Conservation (phyloP, 768 basidiomycete genomes). For the Tephrocybe rancida region DNA sequence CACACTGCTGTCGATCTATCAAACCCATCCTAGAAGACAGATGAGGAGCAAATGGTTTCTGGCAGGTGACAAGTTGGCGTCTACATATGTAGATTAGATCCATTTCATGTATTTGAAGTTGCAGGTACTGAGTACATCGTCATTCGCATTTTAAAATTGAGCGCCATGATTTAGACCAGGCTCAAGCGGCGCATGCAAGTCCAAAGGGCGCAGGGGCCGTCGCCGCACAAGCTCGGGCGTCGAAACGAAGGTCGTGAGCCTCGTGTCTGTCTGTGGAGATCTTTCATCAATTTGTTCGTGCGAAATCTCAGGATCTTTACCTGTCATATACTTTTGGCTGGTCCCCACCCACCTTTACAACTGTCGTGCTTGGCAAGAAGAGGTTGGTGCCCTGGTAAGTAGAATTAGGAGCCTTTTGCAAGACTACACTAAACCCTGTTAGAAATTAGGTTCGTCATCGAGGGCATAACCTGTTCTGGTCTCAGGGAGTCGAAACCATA, state of each 20-base stretch:
- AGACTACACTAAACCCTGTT: background rate
- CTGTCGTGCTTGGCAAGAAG: background rate
- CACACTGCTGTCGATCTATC: no score
- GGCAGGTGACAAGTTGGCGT: no score
- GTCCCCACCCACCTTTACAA: background rate
- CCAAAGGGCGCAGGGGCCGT: no score
- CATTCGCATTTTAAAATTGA: no score
- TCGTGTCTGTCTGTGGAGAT: constrained; percentile 1
- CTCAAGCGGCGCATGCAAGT: background rate
- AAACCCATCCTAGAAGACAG: no score
- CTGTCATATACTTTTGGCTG: background rate
- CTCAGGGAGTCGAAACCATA: background rate
- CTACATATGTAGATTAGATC: no score
- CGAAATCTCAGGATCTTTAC: constrained; percentile 1
- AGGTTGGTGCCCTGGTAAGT: background rate
- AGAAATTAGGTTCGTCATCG: constrained; percentile 6
- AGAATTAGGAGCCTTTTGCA: background rate
- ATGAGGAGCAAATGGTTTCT: no score
- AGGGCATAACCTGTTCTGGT: background rate
- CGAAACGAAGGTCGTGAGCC: background rate
- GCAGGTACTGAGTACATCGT: no score
- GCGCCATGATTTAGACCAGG: no score
- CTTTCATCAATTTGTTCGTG: constrained; percentile 3
- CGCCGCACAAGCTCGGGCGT: no score
- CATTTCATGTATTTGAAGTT: no score